phyloP scores from a whole-genome alignment of 106 monocot genomes.

The Dendrobium nobile region DNA sequence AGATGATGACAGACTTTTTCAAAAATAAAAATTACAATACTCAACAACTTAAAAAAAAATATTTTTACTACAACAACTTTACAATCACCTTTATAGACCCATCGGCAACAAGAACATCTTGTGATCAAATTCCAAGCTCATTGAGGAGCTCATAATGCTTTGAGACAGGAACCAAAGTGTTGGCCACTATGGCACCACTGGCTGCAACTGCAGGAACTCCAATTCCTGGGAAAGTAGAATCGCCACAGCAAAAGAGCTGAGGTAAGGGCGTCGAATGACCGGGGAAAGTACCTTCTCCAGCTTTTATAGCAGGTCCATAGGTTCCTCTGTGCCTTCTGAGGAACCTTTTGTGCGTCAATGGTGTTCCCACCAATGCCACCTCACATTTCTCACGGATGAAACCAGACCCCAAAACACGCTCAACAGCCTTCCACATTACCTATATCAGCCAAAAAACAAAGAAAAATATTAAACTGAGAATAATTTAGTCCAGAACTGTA shows the following conservation, averaged over 20 bases:
- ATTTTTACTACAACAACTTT: too few species aligned
- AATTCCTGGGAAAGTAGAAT: conserved; percentile 94
- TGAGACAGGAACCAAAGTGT: conserved; percentile 67
- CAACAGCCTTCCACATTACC: conserved; percentile 94
- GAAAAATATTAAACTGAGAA: too few species aligned
- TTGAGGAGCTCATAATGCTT: conserved; percentile 81
- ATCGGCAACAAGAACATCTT: too few species aligned
- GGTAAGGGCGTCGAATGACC: conserved; percentile 84
- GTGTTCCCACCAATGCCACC: conserved; percentile 81
- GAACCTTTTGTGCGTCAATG: conserved; percentile 77
- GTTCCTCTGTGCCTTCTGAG: conserved; percentile 90
- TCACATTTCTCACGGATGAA: conserved; percentile 75
- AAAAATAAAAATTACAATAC: too few species aligned
- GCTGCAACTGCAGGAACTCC: conserved; percentile 95
- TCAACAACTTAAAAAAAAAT: too few species aligned
- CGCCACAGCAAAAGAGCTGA: conserved; percentile 86
- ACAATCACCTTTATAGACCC: too few species aligned
- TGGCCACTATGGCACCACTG: conserved; percentile 94
- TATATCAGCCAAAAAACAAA: conserved; percentile 4
- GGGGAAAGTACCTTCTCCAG: conserved; percentile 77
- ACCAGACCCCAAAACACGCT: conserved; percentile 66
- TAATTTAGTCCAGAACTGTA: too few species aligned
- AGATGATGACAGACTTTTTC: too few species aligned
- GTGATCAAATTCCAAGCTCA: conserved; percentile 69
- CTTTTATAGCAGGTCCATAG: conserved; percentile 83